Evolutionary conservation across 2,329 filamentous ascomycete species (phyloP), one percentile per base, ranked within the genome.

Genomic region (Trichoderma gracile): DNA sequence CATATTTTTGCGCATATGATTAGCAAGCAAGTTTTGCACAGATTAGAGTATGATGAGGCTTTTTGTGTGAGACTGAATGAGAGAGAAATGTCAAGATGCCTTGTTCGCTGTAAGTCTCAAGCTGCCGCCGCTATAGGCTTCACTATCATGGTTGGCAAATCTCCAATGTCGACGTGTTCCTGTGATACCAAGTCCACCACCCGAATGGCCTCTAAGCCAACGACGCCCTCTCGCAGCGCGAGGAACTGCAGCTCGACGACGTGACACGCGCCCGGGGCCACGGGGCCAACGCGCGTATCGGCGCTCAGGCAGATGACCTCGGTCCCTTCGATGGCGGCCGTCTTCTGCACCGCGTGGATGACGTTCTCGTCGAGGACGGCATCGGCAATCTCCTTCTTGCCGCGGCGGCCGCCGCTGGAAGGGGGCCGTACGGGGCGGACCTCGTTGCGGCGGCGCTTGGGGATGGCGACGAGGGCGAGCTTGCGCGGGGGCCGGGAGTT

Each of bases 271-370:
- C 86, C 86, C 0, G 91, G 86, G 27, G 87, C 84, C 43, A 95
- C 78, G 38, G 90, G 89, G 0, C 91, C 91, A 33, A 93, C 84
- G 38, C 89, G 82, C 25, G 89, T 85, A 74, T 93, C 90, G 4
- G 90, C 88, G 65, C 87, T 92, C 56, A 93, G 78, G 71, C 89
- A 92, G n/a, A 92, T 80, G 38, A 93, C 77, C 68, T 92, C 89
- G 2, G 87, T 83, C 10, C 82, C 78, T 65, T 91, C 89, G 27
- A 87, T 78, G 27, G 83, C 78, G 19, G 86, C 86, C 72, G 82
- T 86, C 72, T 85, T 86, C 73, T 92, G 89, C 79, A 89, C 85
- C 19, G 87, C 88, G 72, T 91, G 87, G 42, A 92, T 80, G 33
- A 90, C 80, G 64, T 87, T 89, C 67, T 91, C 89, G 69, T 93